Evolutionary conservation across 202 grass and related monocot genomes (phyloP), one percentile per base, ranked within the genome.

Genomic region (Panicum virgatum): DNA sequence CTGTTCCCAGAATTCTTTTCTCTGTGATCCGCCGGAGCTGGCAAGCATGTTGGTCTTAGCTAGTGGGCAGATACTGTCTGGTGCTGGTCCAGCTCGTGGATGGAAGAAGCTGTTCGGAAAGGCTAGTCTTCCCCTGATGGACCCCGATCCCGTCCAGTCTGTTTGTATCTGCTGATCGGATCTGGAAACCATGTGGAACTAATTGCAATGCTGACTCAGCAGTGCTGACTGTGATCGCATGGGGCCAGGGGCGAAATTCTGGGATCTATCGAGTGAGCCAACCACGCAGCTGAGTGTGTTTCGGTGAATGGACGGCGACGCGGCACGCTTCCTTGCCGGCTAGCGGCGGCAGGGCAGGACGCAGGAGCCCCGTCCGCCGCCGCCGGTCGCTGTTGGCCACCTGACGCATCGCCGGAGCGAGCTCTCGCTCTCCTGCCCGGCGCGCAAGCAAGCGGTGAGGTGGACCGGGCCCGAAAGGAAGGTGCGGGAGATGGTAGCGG

Each of bases 161-260:
- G 80, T 79, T 29, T 60, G 74, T 48, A 40, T 66, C 77, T 52
- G 47, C 46, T 73, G 66, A 53, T 66, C 80, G 27, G 74, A 72
- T 72, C 65, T 83, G 27, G n/a, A 79, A 78, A 12, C 60, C 74
- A 79, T 83, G 86, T 78, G 73, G 32, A 44, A 13, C 5, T 27
- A 26, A 5, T n/a, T 34, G 32, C 32, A 1, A 48, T 3, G 19
- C 26, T 1, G 30, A 39, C 4, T 48, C 66, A 69, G 40, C 39
- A 69, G 5, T 37, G 76, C 76, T 66, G 44, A 52, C 29, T 65
- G 44, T 9, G 46, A 57, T 38, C 23, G 69, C 69, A 47, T 47
- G 32, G 32, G n/a, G n/a, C n/a, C 32, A 4, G 3, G 32, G 32
- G 32, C 48, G 42, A 25, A 12, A 66, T 40, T 46, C 14, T 54